Base-by-base conservation (phyloP, 163 green algal genomes). In the Prototheca cutis region DNA sequence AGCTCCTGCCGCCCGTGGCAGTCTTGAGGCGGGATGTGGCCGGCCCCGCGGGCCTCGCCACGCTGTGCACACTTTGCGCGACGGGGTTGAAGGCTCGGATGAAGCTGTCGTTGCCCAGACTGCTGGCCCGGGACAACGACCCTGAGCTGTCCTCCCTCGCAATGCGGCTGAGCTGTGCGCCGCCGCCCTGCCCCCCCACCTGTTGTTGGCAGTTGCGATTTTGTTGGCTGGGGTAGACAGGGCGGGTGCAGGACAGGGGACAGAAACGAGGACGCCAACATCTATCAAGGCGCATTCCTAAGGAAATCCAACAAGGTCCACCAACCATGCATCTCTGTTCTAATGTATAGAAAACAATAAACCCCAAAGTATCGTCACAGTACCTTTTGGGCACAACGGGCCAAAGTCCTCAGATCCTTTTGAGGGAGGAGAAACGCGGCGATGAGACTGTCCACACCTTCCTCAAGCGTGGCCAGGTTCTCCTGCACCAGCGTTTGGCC, bases 401-500 rank as follows among this genome's bases (percentile, higher is more conserved):
- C 42, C 28, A 74, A 61, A 0, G 55, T 33, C 49, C 62, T 61
- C 39, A 78, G 68, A 40, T 81, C 69, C 52, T 76, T 76, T 1
- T 62, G 48, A 2, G 76, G 70, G 48, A 84, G 55, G 27, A 84
- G 47, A 51, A 82, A 84, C 23, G 70, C 59, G 0, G 70, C 71
- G 7, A 80, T 32, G 40, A 84, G 60, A 18, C 47, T 56, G 40
- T 82, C 74, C 15, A 80, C 63, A 4, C 58, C 65, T 4, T 82
- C 74, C 49, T 51, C 42, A 33, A 80, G 59, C 23, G 63, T 36
- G n/a, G 53, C 51, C 34, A 84, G 54, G 48, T 58, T 69, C 51
- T 78, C 67, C n/a, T 47, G 64, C 8, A 84, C 57, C 40, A 84
- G 61, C 29, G 63, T 74, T 52, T 76, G 63, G 13, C 76, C 76